phyloP scores from a whole-genome alignment of 768 basidiomycete species.

The Mycena chlorophos region DNA sequence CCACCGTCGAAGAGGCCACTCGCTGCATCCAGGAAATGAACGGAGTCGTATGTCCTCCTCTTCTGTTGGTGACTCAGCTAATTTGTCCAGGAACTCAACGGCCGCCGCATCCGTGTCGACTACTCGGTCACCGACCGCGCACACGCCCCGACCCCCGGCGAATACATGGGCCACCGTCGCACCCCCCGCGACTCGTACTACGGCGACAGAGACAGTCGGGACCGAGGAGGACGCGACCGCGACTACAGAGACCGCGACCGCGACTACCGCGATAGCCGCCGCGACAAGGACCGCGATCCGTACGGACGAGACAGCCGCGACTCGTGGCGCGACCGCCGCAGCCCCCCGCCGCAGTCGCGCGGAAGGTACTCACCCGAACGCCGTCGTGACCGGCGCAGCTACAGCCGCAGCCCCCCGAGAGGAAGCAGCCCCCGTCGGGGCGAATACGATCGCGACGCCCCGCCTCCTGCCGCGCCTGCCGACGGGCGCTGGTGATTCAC shows the following conservation, averaged over 20 bases:
- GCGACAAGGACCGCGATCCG: conserved; percentile 53
- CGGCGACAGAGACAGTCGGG: too few relatives aligned
- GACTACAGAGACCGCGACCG: conserved; percentile 38
- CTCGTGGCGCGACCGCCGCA: conserved; percentile 81
- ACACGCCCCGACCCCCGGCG: conserved; percentile 94
- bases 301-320: conserved; percentile 73
- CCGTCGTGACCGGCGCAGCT: conserved; percentile 72
- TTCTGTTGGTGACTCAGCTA: conserved; percentile 10
- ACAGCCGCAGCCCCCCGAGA: conserved; percentile 78
- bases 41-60: conserved; percentile 65
- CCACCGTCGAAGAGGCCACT: conserved; percentile 80
- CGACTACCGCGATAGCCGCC: conserved; percentile 42
- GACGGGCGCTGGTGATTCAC: conserved; percentile 62
- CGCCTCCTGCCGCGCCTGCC: conserved; percentile 36
- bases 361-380: conserved; percentile 77
- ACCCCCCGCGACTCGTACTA: conserved; percentile 41
- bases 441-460: conserved; percentile 38
- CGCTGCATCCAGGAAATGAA: conserved; percentile 89
- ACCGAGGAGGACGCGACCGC: conserved; percentile 36
- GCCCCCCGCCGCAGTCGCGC: conserved; percentile 62
- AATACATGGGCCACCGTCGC: conserved; percentile 94
- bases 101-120: conserved; percentile 94
- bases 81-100: conserved; percentile 77
- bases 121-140: conserved; percentile 93
- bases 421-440: conserved; percentile 60